phyloP scores from a whole-genome alignment of 345 rosid species.

The Jatropha curcas region DNA sequence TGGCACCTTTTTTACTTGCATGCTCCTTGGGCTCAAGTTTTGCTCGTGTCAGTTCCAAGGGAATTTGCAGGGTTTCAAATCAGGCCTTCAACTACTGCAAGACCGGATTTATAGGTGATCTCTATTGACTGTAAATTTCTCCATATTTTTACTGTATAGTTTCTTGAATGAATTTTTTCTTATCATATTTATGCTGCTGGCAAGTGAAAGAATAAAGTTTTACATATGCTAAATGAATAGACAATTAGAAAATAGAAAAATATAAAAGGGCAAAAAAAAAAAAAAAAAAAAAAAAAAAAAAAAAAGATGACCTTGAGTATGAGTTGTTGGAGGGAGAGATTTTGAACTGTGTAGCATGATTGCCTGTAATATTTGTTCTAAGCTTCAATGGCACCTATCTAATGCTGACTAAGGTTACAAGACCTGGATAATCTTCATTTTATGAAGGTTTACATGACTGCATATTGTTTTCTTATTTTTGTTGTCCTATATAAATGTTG shows the following conservation, averaged over 20 bases:
- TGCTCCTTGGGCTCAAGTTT: conserved; percentile 98
- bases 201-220: conserved; percentile 4
- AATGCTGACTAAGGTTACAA: not conserved
- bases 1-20: conserved; percentile 92
- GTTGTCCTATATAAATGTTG: not conserved
- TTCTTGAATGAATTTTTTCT: not conserved
- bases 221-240: not conserved
- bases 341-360: not conserved
- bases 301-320: conserved; percentile 3
- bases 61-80: conserved; percentile 78
- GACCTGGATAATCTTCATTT: not conserved
- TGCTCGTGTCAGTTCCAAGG: conserved; percentile 86
- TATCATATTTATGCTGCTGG: no score
- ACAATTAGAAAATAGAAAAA: not conserved
- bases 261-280: not conserved
- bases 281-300: no score
- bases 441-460: not conserved
- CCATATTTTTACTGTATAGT: not conserved
- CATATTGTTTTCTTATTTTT: not conserved
- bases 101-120: conserved; percentile 86
- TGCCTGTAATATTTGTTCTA: not conserved
- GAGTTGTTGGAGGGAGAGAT: not conserved
- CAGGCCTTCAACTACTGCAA: conserved; percentile 89
- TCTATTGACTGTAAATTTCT: conserved; percentile 5
- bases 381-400: not conserved